Conservation (phyloP, 139 green algal genomes). For the Coelastrella sp. region DNA sequence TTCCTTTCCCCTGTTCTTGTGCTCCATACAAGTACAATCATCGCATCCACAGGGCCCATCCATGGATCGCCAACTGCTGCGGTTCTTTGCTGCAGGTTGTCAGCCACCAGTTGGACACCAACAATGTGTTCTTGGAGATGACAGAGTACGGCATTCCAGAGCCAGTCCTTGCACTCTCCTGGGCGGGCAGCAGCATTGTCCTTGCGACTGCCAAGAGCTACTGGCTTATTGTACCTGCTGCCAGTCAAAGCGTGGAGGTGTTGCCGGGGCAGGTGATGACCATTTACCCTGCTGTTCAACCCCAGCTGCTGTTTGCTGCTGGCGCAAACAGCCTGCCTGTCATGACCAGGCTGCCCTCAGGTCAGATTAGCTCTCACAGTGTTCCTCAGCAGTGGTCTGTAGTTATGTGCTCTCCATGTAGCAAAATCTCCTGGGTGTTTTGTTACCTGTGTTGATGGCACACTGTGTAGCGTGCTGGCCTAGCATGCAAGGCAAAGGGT, state of each 20-base stretch:
- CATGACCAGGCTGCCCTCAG: constrained; percentile 36
- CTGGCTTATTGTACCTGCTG: constrained; percentile 44
- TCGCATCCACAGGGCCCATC: too few species aligned
- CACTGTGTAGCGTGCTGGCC: too few species aligned
- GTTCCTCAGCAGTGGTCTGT: too few species aligned
- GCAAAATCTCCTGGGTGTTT: background rate
- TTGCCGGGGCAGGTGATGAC: constrained; percentile 49
- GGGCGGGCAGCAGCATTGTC: constrained; percentile 58
- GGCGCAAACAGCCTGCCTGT: constrained; percentile 20
- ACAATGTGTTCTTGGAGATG: constrained; percentile 63
- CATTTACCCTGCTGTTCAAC: constrained; percentile 53
- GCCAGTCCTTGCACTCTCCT: constrained; percentile 38
- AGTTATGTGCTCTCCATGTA: background rate
- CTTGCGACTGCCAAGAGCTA: constrained; percentile 45
- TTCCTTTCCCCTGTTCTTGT: too few species aligned
- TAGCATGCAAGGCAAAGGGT: too few species aligned
- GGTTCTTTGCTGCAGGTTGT: background rate
- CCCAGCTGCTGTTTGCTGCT: constrained; percentile 45
- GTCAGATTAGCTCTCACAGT: too few species aligned
- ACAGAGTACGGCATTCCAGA: constrained; percentile 65
- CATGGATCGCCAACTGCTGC: background rate
- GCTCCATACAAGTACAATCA: too few species aligned
- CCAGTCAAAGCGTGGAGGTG: constrained; percentile 29
- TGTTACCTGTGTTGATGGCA: background rate
- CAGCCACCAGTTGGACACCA: constrained; percentile 55